Evolutionary conservation across 2,329 filamentous ascomycete genomes (phyloP).

Genomic region (Paecilomyces dactylethromorphus): DNA sequence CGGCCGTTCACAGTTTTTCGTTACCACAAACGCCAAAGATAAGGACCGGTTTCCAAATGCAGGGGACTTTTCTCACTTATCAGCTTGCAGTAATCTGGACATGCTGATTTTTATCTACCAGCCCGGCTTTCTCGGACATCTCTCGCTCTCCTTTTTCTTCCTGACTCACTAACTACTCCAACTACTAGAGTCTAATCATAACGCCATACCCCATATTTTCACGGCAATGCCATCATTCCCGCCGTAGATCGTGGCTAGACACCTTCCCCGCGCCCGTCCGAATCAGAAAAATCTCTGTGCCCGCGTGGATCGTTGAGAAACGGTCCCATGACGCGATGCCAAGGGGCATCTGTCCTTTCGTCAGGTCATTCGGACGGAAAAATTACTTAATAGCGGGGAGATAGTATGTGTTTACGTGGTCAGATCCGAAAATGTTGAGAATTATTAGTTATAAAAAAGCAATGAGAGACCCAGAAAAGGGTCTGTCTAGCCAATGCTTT

Average conservation of each 20-base stretch:
- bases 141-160: neutral
- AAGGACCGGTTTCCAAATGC: neutral
- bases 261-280: neutral
- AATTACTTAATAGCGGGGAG: neutral
- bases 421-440: neutral
- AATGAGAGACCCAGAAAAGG: too few species aligned
- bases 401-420: neutral
- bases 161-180: neutral
- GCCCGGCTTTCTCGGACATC: neutral
- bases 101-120: neutral
- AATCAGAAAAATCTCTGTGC: neutral
- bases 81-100: neutral
- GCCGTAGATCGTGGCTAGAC: neutral
- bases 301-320: neutral
- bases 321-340: neutral
- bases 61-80: neutral
- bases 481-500: too few species aligned
- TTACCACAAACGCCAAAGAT: neutral
- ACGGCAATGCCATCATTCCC: slow-evolving; percentile 1
- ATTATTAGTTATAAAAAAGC: neutral
- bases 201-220: neutral
- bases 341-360: neutral
- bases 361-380: neutral
- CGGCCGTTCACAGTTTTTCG: neutral
- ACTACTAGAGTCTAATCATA: neutral